These are phyloP conservation scores for Sarcomyxa edulis DNA, from an alignment of 768 basidiomycete species.

Conservation along the genomic window DNA sequence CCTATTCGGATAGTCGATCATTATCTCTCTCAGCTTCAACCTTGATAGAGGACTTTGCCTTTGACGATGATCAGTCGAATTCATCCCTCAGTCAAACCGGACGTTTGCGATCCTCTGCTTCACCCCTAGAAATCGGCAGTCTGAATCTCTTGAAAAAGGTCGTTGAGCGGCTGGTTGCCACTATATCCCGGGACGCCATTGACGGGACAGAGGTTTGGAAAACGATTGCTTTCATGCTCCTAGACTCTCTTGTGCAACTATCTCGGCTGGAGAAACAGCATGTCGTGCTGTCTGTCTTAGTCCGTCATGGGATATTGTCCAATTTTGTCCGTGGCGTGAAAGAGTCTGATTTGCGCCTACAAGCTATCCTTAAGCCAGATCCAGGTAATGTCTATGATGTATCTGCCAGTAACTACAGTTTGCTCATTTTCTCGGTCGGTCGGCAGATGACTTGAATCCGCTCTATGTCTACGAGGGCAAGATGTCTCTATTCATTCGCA, in stretches of 20 bases:
- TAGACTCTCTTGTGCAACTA: slow-evolving; percentile 76
- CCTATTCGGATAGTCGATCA: slow-evolving; percentile 4
- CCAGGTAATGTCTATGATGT: slow-evolving; percentile 50
- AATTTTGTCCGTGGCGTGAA: slow-evolving; percentile 84
- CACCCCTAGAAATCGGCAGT: slow-evolving; percentile 56
- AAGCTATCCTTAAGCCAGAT: slow-evolving; percentile 79
- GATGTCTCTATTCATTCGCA: slow-evolving; percentile 81
- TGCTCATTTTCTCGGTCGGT: slow-evolving; percentile 4
- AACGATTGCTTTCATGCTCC: slow-evolving; percentile 87
- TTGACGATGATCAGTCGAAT: slow-evolving; percentile 33
- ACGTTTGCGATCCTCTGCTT: slow-evolving; percentile 13
- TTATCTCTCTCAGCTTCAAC: slow-evolving; percentile 33
- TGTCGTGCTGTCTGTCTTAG: slow-evolving; percentile 49
- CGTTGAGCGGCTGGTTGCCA: slow-evolving; percentile 67
- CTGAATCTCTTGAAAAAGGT: slow-evolving; percentile 59
- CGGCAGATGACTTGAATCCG: slow-evolving; percentile 81
- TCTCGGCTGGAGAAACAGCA: slow-evolving; percentile 69
- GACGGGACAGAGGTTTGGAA: slow-evolving; percentile 97
- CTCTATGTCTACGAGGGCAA: slow-evolving; percentile 95
- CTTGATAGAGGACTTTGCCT: slow-evolving; percentile 32
- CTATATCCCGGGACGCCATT: slow-evolving; percentile 84
- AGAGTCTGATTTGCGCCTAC: slow-evolving; percentile 71
- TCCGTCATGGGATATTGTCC: slow-evolving; percentile 69
- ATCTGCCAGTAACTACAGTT: neutral
- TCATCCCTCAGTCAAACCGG: slow-evolving; percentile 17